Evolutionary conservation across 352 stramenopile species (phyloP), one percentile per base, ranked within the genome.

Genomic region (Globisporangium nunn): DNA sequence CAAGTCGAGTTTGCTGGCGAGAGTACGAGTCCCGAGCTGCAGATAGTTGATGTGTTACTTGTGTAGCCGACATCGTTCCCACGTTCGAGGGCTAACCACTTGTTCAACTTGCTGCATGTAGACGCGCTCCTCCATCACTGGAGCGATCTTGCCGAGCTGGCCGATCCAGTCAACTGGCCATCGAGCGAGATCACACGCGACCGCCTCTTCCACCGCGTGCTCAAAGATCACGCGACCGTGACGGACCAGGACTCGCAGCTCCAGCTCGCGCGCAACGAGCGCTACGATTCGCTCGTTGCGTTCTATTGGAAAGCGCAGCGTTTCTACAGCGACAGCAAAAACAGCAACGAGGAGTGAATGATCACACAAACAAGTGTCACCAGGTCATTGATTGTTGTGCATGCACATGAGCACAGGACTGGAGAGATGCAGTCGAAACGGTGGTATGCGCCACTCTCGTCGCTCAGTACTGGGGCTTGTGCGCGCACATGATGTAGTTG

Each of bases 401-500:
- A 18, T 15, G 10, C 33, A 37, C 33, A 37, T 11, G 5, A 5
- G 33, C 35, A 14, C 35, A 40, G 10, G 35, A 40, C 6, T 40
- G 35, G 35, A 40, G 12, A 31, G 30, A 43, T 23, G 23, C 23
- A 23, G 23, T 23, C 23, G 23, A 23, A 23, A 23, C 23, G 23
- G 23, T 23, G 23, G 1, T 23, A 23, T 23, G 23, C 23, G 23
- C 23, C 23, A 23, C 23, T 23, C 23, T 23, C 18, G n/a, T 3
- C 43, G n/a, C 28, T 44, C 63, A 62, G 28, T 73, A 58, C 46
- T 70, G 52, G 23, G 74, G 71, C 56, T 91, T 94, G 29, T 75
- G 66, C 17, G 82, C 85, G 49, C 78, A 90, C 52, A 94, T 61
- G 61, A 93, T 87, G 69, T 94, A 94, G 61, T 94, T 94, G 65